These are phyloP conservation scores for Baorangia bicolor DNA, from an alignment of 768 basidiomycete species.

Conservation along the genomic window DNA sequence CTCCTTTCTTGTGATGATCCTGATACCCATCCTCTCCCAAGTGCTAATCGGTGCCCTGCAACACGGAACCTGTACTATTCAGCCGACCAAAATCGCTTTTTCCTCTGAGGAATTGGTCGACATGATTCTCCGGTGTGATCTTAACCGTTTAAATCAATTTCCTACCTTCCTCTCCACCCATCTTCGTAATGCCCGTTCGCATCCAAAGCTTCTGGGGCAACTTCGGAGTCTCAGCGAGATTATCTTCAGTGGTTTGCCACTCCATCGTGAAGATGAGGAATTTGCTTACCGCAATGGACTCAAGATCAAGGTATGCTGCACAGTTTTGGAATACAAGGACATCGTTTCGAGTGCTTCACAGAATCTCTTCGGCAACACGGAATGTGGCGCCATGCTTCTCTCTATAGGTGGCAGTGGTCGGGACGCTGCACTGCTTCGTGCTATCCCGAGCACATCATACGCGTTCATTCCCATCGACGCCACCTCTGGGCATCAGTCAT, in stretches of 20 bases:
- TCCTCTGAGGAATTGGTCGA: constrained; percentile 66
- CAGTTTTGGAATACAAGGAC: constrained; percentile 13
- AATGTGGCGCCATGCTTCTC: constrained; percentile 71
- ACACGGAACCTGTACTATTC: constrained; percentile 70
- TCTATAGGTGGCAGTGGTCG: constrained; percentile 54
- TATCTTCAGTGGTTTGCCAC: constrained; percentile 61
- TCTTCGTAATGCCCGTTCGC: constrained; percentile 55
- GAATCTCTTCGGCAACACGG: constrained; percentile 83
- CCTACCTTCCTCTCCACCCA: constrained; percentile 65
- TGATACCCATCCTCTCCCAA: constrained; percentile 7
- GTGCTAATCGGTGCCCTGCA: constrained; percentile 73
- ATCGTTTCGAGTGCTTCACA: constrained; percentile 32
- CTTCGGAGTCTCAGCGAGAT: constrained; percentile 61
- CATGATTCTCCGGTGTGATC: constrained; percentile 64
- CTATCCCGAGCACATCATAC: constrained; percentile 64
- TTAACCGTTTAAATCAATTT: constrained; percentile 79
- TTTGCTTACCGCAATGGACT: constrained; percentile 68
- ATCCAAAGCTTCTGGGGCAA: constrained; percentile 59
- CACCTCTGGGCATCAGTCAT: constrained; percentile 50
- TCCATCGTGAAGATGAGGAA: constrained; percentile 66
- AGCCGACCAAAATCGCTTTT: constrained; percentile 65
- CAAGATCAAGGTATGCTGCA: constrained; percentile 52
- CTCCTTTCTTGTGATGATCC: constrained; percentile 23
- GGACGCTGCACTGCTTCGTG: constrained; percentile 51
- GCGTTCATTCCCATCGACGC: constrained; percentile 60